These are phyloP conservation scores for Pistacia integerrima DNA, from an alignment of 345 rosid genomes.

Conservation along the genomic window DNA sequence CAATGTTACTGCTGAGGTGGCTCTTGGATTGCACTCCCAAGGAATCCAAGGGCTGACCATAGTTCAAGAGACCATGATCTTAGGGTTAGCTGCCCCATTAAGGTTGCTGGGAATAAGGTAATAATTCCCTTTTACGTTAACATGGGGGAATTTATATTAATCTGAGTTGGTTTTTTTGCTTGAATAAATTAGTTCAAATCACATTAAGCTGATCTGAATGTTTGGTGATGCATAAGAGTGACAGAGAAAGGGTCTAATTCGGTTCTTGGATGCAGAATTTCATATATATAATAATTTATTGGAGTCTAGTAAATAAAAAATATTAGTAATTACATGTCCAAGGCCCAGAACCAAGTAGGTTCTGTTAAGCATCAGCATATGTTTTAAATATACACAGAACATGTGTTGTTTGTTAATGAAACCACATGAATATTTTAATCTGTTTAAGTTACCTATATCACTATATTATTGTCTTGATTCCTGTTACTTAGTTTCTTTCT, in stretches of 20 bases:
- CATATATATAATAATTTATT: not conserved
- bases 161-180: not conserved
- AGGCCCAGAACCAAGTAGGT: not conserved
- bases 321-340: not conserved
- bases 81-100: too few species aligned
- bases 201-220: not conserved
- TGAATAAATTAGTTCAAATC: too few species aligned
- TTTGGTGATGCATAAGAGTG: not conserved
- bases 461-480: not conserved
- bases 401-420: slow-evolving; percentile 4
- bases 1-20: too few species aligned
- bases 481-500: too few species aligned
- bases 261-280: slow-evolving; percentile 7
- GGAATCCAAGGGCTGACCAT: too few species aligned
- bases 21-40: too few species aligned
- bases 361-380: not conserved
- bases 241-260: too few species aligned
- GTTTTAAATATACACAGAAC: not conserved
- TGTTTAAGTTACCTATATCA: not conserved
- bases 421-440: not conserved
- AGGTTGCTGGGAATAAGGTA: too few species aligned
- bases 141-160: not conserved
- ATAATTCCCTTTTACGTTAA: too few species aligned
- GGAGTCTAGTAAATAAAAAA: not conserved
- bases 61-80: too few species aligned